phyloP scores from a whole-genome alignment of 1,284 basidiomycete genomes.

The Tilletiaria anomala region DNA sequence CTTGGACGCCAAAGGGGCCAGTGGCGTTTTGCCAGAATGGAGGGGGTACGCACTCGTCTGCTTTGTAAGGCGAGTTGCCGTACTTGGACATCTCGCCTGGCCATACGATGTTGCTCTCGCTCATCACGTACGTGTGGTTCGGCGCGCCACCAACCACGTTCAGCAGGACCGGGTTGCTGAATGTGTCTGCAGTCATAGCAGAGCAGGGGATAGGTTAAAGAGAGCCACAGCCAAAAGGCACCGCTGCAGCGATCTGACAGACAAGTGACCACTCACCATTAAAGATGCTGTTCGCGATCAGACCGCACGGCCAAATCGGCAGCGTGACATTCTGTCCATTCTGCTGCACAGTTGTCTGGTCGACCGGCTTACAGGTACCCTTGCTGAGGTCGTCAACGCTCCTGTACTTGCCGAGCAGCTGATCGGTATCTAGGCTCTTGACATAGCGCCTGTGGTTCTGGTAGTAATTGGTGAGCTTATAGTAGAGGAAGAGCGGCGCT shows the following conservation, averaged over 20 bases:
- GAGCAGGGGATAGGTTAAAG: background rate
- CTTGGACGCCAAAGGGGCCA: slow-evolving; percentile 10
- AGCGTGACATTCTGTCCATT: background rate
- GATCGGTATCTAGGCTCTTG: slow-evolving; percentile 70
- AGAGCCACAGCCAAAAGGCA: background rate
- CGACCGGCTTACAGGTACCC: slow-evolving; percentile 60
- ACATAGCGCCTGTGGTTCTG: slow-evolving; percentile 98
- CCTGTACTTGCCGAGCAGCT: slow-evolving; percentile 64
- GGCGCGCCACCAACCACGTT: slow-evolving; percentile 46
- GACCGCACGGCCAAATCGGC: slow-evolving; percentile 68
- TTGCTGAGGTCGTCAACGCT: slow-evolving; percentile 41
- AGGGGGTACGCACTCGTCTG: slow-evolving; percentile 65
- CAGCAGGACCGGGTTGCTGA: slow-evolving; percentile 51
- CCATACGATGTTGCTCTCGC: slow-evolving; percentile 77
- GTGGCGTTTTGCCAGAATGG: slow-evolving; percentile 57
- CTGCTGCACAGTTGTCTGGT: slow-evolving; percentile 13
- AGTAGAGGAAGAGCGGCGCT: slow-evolving; percentile 77
- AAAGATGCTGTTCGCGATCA: slow-evolving; percentile 96
- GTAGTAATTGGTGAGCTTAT: slow-evolving; percentile 59
- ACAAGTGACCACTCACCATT: slow-evolving; percentile 73
- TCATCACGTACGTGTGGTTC: slow-evolving; percentile 54
- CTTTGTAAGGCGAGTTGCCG: slow-evolving; percentile 30
- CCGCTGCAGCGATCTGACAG: background rate
- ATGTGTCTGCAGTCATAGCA: slow-evolving; percentile 53
- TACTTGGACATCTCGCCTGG: slow-evolving; percentile 86